Percentiles rank a stretch among this genome's conserved stretches.
phyloP scores from a whole-genome alignment of 805 yeast genomes.

The Starmerella vitae region DNA sequence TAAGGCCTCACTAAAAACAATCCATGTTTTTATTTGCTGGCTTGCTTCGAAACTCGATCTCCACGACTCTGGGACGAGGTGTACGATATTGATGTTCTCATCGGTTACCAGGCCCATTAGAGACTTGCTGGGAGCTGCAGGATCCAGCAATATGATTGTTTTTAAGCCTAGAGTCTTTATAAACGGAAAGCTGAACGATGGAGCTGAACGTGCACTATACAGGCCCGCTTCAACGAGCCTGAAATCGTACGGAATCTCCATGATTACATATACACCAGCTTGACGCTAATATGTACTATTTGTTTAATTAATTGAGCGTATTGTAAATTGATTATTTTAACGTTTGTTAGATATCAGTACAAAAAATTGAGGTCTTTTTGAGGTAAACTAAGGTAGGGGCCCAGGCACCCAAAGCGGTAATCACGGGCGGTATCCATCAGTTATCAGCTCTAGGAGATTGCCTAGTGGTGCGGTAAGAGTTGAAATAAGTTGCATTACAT shows the following conservation, averaged over 20 bases:
- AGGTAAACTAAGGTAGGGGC: too few relatives aligned
- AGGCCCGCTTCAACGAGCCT: constrained; percentile 83
- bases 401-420: too few relatives aligned
- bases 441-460: neutral
- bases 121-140: constrained; percentile 68
- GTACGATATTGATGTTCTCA: constrained; percentile 25
- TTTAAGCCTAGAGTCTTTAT: constrained; percentile 56
- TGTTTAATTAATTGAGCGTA: too few relatives aligned
- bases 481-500: neutral
- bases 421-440: neutral
- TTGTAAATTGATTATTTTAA: too few relatives aligned
- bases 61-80: constrained; percentile 30
- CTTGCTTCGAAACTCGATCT: constrained; percentile 19
- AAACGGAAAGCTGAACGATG: constrained; percentile 39
- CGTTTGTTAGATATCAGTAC: too few relatives aligned
- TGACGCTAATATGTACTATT: too few relatives aligned
- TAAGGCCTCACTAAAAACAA: constrained; percentile 49
- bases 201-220: constrained; percentile 57
- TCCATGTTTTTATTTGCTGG: constrained; percentile 8
- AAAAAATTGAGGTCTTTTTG: too few relatives aligned
- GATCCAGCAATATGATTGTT: constrained; percentile 63
- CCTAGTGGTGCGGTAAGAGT: constrained; percentile 6
- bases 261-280: too few relatives aligned
- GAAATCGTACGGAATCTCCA: constrained; percentile 60
- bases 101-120: constrained; percentile 51